Evolutionary conservation across 495 filamentous ascomycete species (phyloP).

Genomic region (Lasiosphaeriaceae sp.): DNA sequence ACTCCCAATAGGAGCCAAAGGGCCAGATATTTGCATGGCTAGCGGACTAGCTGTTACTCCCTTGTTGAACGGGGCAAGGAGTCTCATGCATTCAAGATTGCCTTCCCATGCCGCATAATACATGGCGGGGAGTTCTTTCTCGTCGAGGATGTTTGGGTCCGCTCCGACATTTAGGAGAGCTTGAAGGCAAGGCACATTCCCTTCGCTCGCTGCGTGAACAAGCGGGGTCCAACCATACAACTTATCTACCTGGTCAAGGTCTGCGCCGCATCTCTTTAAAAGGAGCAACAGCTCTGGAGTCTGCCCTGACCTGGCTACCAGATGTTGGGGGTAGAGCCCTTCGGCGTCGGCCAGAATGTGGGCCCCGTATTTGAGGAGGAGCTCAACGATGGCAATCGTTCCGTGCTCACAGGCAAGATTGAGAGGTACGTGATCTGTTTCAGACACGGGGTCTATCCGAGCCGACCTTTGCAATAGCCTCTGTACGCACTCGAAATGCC

Average conservation of each 20-base stretch:
- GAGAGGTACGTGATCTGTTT: slow-evolving; percentile 88
- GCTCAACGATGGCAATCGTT: slow-evolving; percentile 72
- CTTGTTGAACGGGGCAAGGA: slow-evolving; percentile 60
- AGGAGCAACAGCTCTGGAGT: slow-evolving; percentile 72
- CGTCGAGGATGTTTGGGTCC: slow-evolving; percentile 72
- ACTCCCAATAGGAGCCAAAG: slow-evolving; percentile 36
- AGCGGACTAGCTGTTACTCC: slow-evolving; percentile 25
- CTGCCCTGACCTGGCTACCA: slow-evolving; percentile 86
- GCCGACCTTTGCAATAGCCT: slow-evolving; percentile 68
- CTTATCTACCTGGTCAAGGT: slow-evolving; percentile 89
- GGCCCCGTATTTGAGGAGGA: slow-evolving; percentile 75
- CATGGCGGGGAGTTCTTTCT: slow-evolving; percentile 90
- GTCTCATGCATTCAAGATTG: slow-evolving; percentile 87
- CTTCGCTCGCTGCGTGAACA: slow-evolving; percentile 95
- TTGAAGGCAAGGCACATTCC: slow-evolving; percentile 80
- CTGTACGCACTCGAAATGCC: slow-evolving; percentile 71
- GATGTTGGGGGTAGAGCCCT: slow-evolving; percentile 94
- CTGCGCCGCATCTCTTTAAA: slow-evolving; percentile 80
- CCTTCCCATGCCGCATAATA: slow-evolving; percentile 99
- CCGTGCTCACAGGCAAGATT: slow-evolving; percentile 94
- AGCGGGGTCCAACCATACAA: slow-evolving; percentile 96
- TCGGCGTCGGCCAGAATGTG: slow-evolving; percentile 86
- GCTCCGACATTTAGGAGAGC: slow-evolving; percentile 73
- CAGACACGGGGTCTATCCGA: slow-evolving; percentile 73
- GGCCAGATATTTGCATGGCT: slow-evolving; percentile 25